Evolutionary conservation across 805 yeast species (phyloP).

Genomic region (Nakazawaea ambrosiae): DNA sequence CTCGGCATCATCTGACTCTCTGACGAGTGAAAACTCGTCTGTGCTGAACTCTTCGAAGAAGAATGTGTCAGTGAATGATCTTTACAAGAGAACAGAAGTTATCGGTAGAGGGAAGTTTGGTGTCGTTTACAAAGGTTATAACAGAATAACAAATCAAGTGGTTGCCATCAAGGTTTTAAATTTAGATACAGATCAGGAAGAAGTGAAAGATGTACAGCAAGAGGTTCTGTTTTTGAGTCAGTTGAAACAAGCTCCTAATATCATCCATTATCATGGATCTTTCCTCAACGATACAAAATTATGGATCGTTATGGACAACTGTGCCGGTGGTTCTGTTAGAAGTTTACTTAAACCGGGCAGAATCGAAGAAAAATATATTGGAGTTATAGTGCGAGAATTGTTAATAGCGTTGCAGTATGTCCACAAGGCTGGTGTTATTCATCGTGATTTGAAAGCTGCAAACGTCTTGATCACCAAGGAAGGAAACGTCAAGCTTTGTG

Average conservation of each 20-base stretch:
- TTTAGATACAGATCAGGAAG: slow-evolving; percentile 89
- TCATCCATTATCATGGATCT: slow-evolving; percentile 88
- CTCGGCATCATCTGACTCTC: no score
- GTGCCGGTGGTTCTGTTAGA: slow-evolving; percentile 93
- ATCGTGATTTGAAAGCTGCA: slow-evolving; percentile 95
- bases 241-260: slow-evolving; percentile 80
- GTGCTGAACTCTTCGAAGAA: no score
- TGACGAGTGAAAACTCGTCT: no score
- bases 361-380: slow-evolving; percentile 76
- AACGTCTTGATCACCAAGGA: slow-evolving; percentile 84
- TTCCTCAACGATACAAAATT: slow-evolving; percentile 81
- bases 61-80: slow-evolving; percentile 18
- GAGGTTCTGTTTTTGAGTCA: slow-evolving; percentile 85
- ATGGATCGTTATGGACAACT: slow-evolving; percentile 97
- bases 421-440: slow-evolving; percentile 87
- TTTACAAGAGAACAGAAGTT: slow-evolving; percentile 78
- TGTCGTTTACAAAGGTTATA: slow-evolving; percentile 83
- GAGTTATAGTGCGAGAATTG: slow-evolving; percentile 80
- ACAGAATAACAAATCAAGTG: slow-evolving; percentile 61
- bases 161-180: slow-evolving; percentile 92
- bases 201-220: slow-evolving; percentile 88
- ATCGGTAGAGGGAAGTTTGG: slow-evolving; percentile 98
- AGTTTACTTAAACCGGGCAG: slow-evolving; percentile 82
- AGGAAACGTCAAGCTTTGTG: slow-evolving; percentile 89
- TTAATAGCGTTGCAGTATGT: slow-evolving; percentile 72